These are phyloP conservation scores for Suhomyces choctaworum DNA, from an alignment of 1,139 yeast genomes.

Conservation along the genomic window DNA sequence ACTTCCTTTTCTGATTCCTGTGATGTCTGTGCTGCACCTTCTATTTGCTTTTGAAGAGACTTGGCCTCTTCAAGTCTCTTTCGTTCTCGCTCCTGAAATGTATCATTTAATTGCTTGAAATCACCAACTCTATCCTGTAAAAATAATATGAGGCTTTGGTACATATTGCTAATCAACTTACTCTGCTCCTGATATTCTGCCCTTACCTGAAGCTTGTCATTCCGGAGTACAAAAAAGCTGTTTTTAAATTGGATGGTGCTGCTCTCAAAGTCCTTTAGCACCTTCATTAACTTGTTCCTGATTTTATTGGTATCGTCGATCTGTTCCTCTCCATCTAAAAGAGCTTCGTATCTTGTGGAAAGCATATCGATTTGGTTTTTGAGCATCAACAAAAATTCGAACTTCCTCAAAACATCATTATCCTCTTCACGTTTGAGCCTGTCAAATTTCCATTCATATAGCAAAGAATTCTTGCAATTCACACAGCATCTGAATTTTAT, in stretches of 20 bases:
- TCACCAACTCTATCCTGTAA: constrained; percentile 36
- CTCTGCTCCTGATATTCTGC: constrained; percentile 17
- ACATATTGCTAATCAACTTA: constrained; percentile 33
- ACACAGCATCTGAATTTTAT: constrained; percentile 55
- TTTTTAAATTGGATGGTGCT: constrained; percentile 27
- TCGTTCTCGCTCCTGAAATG: constrained; percentile 26
- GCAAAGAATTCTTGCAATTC: constrained; percentile 63
- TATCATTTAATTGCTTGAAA: constrained; percentile 31
- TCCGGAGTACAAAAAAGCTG: constrained; percentile 22
- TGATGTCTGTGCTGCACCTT: background rate
- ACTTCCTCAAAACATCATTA: constrained; percentile 13
- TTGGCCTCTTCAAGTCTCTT: constrained; percentile 11
- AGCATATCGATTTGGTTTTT: constrained; percentile 34
- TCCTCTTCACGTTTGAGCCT: constrained; percentile 28
- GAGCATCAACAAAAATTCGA: constrained; percentile 35
- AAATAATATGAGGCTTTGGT: constrained; percentile 35
- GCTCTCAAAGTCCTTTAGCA: constrained; percentile 38
- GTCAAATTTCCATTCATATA: constrained; percentile 55
- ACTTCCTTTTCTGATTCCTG: constrained; percentile 6
- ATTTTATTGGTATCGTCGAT: constrained; percentile 21
- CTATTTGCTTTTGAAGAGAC: constrained; percentile 1
- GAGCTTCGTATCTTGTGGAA: constrained; percentile 31
- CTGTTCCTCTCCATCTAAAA: background rate
- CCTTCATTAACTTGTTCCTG: constrained; percentile 30
- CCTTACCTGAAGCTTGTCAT: constrained; percentile 20